A percentile compares a stretch with the other conserved stretches of the same genome.
These are phyloP conservation scores for Kodamaea fungicola DNA, from an alignment of 1,139 yeast species.

Conservation along the genomic window DNA sequence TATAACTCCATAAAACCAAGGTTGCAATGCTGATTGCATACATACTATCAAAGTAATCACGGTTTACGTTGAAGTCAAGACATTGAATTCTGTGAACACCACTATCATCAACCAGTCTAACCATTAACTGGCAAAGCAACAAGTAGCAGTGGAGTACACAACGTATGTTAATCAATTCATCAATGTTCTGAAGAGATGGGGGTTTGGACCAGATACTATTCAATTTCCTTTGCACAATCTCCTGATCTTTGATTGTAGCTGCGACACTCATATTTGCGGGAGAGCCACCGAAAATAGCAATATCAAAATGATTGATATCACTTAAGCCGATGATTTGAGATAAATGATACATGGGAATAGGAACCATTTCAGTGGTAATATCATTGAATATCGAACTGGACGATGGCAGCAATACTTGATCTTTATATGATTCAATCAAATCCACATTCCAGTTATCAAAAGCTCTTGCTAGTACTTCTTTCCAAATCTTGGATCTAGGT, in stretches of 20 bases:
- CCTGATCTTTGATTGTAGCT: slow-evolving; percentile 54
- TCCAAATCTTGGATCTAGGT: slow-evolving; percentile 17
- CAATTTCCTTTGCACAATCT: slow-evolving; percentile 50
- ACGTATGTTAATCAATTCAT: slow-evolving; percentile 32
- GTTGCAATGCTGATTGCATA: slow-evolving; percentile 47
- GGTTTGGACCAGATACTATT: slow-evolving; percentile 42
- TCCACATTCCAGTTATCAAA: slow-evolving; percentile 21
- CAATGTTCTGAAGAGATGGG: slow-evolving; percentile 16
- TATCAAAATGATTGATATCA: slow-evolving; percentile 71
- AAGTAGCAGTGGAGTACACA: slow-evolving; percentile 63
- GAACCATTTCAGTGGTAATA: slow-evolving; percentile 15
- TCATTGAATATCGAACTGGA: slow-evolving; percentile 13
- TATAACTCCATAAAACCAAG: slow-evolving; percentile 48
- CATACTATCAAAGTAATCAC: slow-evolving; percentile 33
- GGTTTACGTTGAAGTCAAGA: slow-evolving; percentile 29
- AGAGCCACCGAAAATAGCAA: slow-evolving; percentile 77
- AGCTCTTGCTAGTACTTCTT: slow-evolving; percentile 18
- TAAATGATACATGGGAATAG: slow-evolving; percentile 53
- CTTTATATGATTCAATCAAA: slow-evolving; percentile 11
- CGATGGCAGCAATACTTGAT: slow-evolving; percentile 7
- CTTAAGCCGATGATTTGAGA: slow-evolving; percentile 65
- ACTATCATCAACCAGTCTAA: slow-evolving; percentile 37
- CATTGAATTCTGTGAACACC: slow-evolving; percentile 13
- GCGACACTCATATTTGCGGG: slow-evolving; percentile 79
- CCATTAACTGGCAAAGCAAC: slow-evolving; percentile 59